Base-by-base conservation (phyloP, 2,329 filamentous ascomycete genomes). In the Microsporum ferrugineum region DNA sequence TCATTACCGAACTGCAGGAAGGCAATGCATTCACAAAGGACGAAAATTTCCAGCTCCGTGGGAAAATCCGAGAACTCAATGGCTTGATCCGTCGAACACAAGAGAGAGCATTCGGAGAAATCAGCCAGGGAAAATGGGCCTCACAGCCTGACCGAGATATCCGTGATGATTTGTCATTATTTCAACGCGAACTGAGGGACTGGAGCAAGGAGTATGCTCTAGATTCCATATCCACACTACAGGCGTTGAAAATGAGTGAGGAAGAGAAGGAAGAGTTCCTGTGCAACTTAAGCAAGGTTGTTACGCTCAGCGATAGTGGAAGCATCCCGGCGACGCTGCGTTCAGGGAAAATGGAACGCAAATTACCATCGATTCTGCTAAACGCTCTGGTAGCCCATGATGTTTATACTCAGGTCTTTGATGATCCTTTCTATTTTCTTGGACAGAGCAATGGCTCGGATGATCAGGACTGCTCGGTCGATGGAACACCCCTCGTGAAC, bases 171-270 rank as follows among this genome's bases (percentile, higher is more conserved):
- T 31, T 63, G 17, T 43, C 45, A 10, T 47, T 53, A n/a, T 43
- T 63, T 41, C 58, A 63, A 33, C 38, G 51, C 10, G 17, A n/a
- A 51, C n/a, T 61, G 2, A 34, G 60, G 31, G 51, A 49, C n/a
- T 61, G 60, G 60, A 57, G 49, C n/a, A 61, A 57, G 36, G 53
- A 61, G 17, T 58, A 61, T 31, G 55, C 60, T 8, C 5, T 49
- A 17, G 41, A 43, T 8, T 56, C 51, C 10, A 38, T 17, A 17
- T 10, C 29, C 8, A 23, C 36, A n/a, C 41, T 61, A 5, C 33
- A 58, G 27, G n/a, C 38, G 6, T 49, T 58, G n/a, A 57, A 56
- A 36, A 55, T 59, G 43, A 57, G 12, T 3, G 41, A 29, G 41
- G 27, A 58, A 27, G 36, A 49, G 2, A 61, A 45, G 27, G 51